Base-by-base conservation (phyloP, 768 basidiomycete genomes). In the Gloeopeniophorella convolvens region DNA sequence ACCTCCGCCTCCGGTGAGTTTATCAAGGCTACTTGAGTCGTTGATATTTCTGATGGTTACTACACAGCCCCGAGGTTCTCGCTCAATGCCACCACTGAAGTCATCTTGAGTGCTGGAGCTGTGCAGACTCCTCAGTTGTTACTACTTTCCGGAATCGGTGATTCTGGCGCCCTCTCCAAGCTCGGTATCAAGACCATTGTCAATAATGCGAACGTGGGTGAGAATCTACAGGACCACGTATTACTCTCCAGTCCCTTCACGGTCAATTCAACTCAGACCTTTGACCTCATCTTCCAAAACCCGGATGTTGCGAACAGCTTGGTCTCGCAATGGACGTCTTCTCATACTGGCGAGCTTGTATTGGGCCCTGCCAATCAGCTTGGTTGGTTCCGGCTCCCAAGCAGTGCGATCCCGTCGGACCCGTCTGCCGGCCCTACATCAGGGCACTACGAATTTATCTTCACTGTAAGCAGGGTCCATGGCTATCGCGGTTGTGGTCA, bases 111-210 rank as follows among this genome's bases (percentile, higher is more conserved):
- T 16, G 48, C 48, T n/a, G 48, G 48, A 12, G 39, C 39, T 12
- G 28, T 49, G 21, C 23, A 21, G 10, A 41, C 39, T 6, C 48
- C 48, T 10, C 18, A 20, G 24, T 35, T 27, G 7, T 8, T 43
- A 5, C 51, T 65, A 66, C 62, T 67, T 15, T 70, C 68, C 4
- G 68, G 68, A 10, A 69, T 70, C 45, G 68, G 68, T 11, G 63
- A 68, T 46, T 13, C 32, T 4, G 35, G 53, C 2, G 62, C 65
- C 3, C 60, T 70, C 2, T 31, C 33, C 8, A 16, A 58, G 18
- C 42, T 62, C 27, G 63, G 63, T 6, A 66, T 69, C 47, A 42
- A 59, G 27, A 20, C 67, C 5, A 33, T 66, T 21, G 59, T 67
- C 4, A 31, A 68, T 48, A 57, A 68, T 16, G 67, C 70, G 1